A percentile compares a stretch with the other conserved stretches of the same genome.
Evolutionary conservation across 257 asterid species (phyloP).

Genomic region (Cinchona pubescens): DNA sequence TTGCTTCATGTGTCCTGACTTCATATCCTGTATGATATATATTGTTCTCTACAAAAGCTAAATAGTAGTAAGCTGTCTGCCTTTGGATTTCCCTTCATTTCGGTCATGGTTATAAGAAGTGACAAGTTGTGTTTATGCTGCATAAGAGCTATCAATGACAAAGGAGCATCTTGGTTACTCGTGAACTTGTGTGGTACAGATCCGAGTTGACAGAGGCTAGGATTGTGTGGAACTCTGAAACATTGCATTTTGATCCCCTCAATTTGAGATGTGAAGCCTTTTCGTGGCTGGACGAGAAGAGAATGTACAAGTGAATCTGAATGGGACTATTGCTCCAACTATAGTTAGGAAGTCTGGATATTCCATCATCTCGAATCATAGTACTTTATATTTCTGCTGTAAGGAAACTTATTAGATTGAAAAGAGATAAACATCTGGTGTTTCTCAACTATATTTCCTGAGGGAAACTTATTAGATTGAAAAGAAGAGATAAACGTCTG

Average conservation of each 20-base stretch:
- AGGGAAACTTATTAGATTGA: slow-evolving; percentile 4
- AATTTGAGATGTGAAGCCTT: slow-evolving; percentile 19
- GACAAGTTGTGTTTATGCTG: slow-evolving; percentile 15
- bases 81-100: not conserved
- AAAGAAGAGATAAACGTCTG: not conserved
- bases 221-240: slow-evolving; percentile 19
- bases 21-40: not conserved
- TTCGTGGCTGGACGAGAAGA: slow-evolving; percentile 14
- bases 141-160: slow-evolving; percentile 19
- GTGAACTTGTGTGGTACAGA: slow-evolving; percentile 36
- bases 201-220: slow-evolving; percentile 32
- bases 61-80: not conserved
- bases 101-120: slow-evolving; percentile 4
- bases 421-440: not conserved
- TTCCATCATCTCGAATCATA: slow-evolving; percentile 11
- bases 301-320: slow-evolving; percentile 8
- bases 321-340: slow-evolving; percentile 10
- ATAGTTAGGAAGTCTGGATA: slow-evolving; percentile 13
- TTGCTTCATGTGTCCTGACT: not conserved
- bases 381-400: slow-evolving; percentile 22
- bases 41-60: not conserved
- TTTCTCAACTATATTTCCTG: slow-evolving; percentile 5
- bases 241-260: slow-evolving; percentile 20
- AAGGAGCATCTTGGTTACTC: slow-evolving; percentile 27
- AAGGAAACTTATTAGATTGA: slow-evolving; percentile 9